Base-by-base conservation (phyloP, 495 filamentous ascomycete species). In the Penicillium alfredii region DNA sequence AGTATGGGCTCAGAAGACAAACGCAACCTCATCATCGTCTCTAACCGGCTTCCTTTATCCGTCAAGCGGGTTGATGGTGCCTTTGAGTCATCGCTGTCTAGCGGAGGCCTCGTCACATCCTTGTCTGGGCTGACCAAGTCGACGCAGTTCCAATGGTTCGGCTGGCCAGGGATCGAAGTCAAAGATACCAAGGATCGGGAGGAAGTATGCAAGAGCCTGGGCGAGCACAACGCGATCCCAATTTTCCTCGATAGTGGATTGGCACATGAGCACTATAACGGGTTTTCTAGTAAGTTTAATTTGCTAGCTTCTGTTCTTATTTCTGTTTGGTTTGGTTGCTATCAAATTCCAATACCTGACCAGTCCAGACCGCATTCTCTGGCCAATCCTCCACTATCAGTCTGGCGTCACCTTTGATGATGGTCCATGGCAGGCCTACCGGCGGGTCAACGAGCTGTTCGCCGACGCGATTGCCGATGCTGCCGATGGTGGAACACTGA, bases 331-430 rank as follows among this genome's bases (percentile, higher is more conserved):
- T n/a, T n/a, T n/a, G n/a, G n/a, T n/a, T n/a, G n/a, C n/a, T n/a
- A n/a, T n/a, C n/a, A n/a, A n/a, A n/a, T n/a, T n/a, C n/a, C n/a
- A n/a, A 16, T 28, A 6, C 12, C 22, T 23, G 31, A 28, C 22
- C 11, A 30, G 41, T 4, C 9, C 49, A 88, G 86, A 93, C 55
- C 85, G 82, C 1, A 90, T 90, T 48, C 73, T 93, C 9, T 93
- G 86, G 86, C 86, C 86, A 6, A 72, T 93, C 6, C 84, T 93
- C 58, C 86, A 92, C 62, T 93, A 93, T 59, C 87, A 93, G 49
- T 86, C 86, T 20, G 86, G 85, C 41, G 87, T 90, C 42, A 88
- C 82, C 22, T 93, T 93, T 53, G 83, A 88, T 61, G 87, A 93
- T 60, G 77, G 73, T 16, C 77, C 81, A 6, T 93, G 86, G 86